Evolutionary conservation across 768 basidiomycete species (phyloP).

Genomic region (Podaxis sp.): DNA sequence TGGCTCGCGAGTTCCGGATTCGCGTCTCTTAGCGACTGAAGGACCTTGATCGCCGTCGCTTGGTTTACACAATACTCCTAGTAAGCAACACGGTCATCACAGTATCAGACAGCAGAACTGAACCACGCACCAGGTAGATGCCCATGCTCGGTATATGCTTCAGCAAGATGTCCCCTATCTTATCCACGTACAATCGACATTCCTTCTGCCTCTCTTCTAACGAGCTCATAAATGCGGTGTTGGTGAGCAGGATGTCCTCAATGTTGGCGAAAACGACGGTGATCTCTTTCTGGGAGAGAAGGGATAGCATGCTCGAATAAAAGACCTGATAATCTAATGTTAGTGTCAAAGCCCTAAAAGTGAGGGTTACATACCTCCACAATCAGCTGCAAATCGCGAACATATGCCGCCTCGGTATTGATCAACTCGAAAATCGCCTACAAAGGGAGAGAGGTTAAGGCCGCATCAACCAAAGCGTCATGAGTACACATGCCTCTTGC

Average conservation of each 20-base stretch:
- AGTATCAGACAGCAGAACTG: background rate
- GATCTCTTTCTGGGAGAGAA: constrained; percentile 74
- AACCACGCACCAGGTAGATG: constrained; percentile 66
- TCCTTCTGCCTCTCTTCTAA: constrained; percentile 91
- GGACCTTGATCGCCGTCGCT: constrained; percentile 66
- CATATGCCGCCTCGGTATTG: constrained; percentile 85
- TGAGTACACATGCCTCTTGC: constrained; percentile 63
- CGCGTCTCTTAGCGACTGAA: constrained; percentile 69
- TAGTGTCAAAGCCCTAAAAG: background rate
- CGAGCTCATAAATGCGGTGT: constrained; percentile 87
- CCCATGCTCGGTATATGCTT: constrained; percentile 74
- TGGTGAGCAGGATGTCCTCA: constrained; percentile 87
- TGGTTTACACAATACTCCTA: constrained; percentile 94
- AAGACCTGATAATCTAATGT: constrained; percentile 55
- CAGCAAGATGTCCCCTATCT: constrained; percentile 81
- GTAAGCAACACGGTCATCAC: background rate
- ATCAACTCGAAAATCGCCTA: constrained; percentile 95
- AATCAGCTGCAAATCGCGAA: constrained; percentile 87
- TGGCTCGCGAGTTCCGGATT: constrained; percentile 64
- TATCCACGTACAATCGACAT: constrained; percentile 88
- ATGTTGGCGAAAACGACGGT: constrained; percentile 89
- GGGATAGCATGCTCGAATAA: constrained; percentile 71
- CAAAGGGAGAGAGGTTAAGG: background rate
- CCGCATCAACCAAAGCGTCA: background rate
- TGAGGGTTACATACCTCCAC: constrained; percentile 62